These are phyloP conservation scores for Suillus americanus DNA, from an alignment of 768 basidiomycete genomes.

Conservation along the genomic window DNA sequence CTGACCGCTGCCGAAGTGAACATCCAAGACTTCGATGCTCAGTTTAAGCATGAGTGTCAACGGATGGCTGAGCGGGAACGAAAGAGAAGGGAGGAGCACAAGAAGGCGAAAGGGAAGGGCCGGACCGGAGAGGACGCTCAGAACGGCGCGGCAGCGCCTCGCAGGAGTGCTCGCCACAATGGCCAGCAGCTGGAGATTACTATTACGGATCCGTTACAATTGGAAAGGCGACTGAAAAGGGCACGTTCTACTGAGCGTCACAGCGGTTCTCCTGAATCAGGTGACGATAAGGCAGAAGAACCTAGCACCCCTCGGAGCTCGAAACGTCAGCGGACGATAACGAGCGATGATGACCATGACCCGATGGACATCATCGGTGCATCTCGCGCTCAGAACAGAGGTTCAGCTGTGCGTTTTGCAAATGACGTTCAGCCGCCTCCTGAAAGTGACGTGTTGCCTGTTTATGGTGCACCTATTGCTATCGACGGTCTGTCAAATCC, in stretches of 20 bases:
- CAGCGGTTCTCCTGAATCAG: slow-evolving; percentile 44
- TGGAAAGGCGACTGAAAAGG: slow-evolving; percentile 76
- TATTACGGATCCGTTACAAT: slow-evolving; percentile 72
- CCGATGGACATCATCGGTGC: slow-evolving; percentile 41
- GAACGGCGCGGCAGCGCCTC: slow-evolving; percentile 39
- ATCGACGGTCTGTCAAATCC: slow-evolving; percentile 9
- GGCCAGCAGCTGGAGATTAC: slow-evolving; percentile 69
- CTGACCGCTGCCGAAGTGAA: slow-evolving; percentile 82
- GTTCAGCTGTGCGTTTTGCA: slow-evolving; percentile 52
- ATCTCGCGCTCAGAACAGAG: slow-evolving; percentile 25
- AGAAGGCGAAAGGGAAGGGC: slow-evolving; percentile 39
- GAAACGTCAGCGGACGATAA: slow-evolving; percentile 54
- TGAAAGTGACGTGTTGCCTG: background rate
- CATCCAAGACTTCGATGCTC: slow-evolving; percentile 80
- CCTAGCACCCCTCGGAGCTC: slow-evolving; percentile 38
- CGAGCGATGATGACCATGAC: slow-evolving; percentile 49
- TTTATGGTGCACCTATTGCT: background rate
- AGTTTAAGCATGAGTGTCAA: slow-evolving; percentile 80
- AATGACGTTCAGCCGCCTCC: slow-evolving; percentile 24
- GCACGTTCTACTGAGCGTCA: slow-evolving; percentile 59
- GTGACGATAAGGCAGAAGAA: slow-evolving; percentile 45
- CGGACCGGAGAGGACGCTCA: slow-evolving; percentile 28
- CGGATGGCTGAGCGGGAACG: slow-evolving; percentile 80
- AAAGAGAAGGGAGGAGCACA: slow-evolving; percentile 56
- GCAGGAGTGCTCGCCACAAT: slow-evolving; percentile 73